phyloP scores from a whole-genome alignment of 2,329 filamentous ascomycete genomes.

The Colletotrichum sojae region DNA sequence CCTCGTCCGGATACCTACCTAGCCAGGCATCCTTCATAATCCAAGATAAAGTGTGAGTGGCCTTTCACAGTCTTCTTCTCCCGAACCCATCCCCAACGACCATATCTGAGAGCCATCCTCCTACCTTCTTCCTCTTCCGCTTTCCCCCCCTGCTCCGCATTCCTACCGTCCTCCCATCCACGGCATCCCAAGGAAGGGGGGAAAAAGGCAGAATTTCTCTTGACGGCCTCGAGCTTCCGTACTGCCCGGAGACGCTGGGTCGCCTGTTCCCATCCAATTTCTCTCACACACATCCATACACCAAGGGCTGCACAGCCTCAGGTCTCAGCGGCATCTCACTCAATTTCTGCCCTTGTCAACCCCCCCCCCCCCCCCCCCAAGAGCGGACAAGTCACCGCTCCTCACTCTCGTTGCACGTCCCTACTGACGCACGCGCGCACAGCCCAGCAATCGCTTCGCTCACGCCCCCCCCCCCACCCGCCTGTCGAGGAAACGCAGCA shows the following conservation, averaged over 20 bases:
- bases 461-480: slow-evolving; percentile 26
- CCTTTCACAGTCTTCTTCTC: no score
- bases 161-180: slow-evolving; percentile 24
- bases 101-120: slow-evolving; percentile 13
- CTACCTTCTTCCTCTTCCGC: slow-evolving; percentile 40
- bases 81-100: background rate
- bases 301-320: slow-evolving; percentile 40
- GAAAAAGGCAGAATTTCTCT: slow-evolving; percentile 20
- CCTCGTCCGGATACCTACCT: no score
- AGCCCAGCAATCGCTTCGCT: slow-evolving; percentile 31
- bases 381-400: slow-evolving; percentile 39
- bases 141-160: background rate
- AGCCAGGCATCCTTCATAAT: no score
- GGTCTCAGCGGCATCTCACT: slow-evolving; percentile 39
- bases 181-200: slow-evolving; percentile 2
- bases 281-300: slow-evolving; percentile 39
- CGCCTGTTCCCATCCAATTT: slow-evolving; percentile 35
- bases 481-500: slow-evolving; percentile 14
- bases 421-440: slow-evolving; percentile 41
- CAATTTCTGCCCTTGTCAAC: slow-evolving; percentile 38
- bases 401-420: slow-evolving; percentile 39
- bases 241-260: slow-evolving; percentile 30
- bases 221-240: slow-evolving; percentile 28
- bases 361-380: no score
- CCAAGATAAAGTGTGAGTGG: no score